phyloP scores from a whole-genome alignment of 192 early-diverging fungal genomes.

The Irineochytrium annulatum region DNA sequence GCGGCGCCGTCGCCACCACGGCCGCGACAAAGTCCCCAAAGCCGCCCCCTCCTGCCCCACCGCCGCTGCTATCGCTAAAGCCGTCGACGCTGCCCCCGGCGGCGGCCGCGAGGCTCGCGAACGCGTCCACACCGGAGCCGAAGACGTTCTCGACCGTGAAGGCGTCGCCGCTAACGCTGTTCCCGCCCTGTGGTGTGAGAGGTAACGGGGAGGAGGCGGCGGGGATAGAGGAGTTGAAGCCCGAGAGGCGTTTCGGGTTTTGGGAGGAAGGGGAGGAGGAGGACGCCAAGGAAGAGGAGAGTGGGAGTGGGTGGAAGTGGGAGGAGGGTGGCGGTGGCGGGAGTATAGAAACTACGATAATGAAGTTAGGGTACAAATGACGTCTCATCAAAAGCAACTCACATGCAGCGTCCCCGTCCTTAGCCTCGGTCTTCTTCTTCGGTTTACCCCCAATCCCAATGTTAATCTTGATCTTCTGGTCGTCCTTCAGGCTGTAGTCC shows the following conservation, averaged over 20 bases:
- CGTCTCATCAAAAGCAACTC: too few relatives aligned
- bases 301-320: slow-evolving; percentile 15
- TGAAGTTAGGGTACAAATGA: too few relatives aligned
- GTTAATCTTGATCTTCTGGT: slow-evolving; percentile 71
- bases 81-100: neutral
- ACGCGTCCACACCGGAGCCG: neutral
- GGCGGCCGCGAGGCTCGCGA: neutral
- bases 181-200: neutral
- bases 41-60: neutral
- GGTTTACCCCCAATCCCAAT: slow-evolving; percentile 41
- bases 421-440: slow-evolving; percentile 1
- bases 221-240: too few relatives aligned
- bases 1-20: neutral
- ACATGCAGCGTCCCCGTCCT: neutral
- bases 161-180: neutral
- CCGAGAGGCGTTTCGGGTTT: too few relatives aligned
- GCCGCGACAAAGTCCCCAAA: slow-evolving; percentile 4
- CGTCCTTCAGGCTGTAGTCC: slow-evolving; percentile 77
- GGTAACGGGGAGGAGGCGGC: too few relatives aligned
- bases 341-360: neutral
- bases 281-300: too few relatives aligned
- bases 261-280: too few relatives aligned
- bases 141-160: neutral
- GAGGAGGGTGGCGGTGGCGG: slow-evolving; percentile 2
- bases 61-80: too few relatives aligned